Evolutionary conservation across 306 rosid genomes (phyloP).

Genomic region (Gastrolobium villosum): DNA sequence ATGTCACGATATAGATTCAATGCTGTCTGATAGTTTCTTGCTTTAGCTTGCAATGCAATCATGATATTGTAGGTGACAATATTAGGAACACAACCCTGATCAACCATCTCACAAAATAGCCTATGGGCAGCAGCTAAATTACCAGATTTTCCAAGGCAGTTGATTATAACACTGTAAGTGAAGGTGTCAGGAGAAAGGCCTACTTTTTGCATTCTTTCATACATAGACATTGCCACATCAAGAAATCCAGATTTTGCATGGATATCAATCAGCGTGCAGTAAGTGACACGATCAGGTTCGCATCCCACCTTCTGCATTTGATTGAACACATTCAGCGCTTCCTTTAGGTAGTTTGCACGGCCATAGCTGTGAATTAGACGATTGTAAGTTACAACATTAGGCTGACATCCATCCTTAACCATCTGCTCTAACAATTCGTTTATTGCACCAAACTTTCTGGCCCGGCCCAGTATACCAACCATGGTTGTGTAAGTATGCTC

Average conservation of each 20-base stretch:
- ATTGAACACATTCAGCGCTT: constrained; percentile 79
- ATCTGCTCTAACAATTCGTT: constrained; percentile 80
- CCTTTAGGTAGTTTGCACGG: constrained; percentile 89
- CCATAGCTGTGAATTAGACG: constrained; percentile 94
- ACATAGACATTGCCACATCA: constrained; percentile 84
- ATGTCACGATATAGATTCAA: constrained; percentile 81
- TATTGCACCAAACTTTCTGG: constrained; percentile 82
- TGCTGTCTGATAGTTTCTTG: constrained; percentile 86
- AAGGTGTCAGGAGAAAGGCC: constrained; percentile 96
- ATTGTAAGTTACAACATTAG: constrained; percentile 94
- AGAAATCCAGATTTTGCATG: constrained; percentile 95
- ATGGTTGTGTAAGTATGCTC: constrained; percentile 93
- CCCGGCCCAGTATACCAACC: constrained; percentile 97
- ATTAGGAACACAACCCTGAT: constrained; percentile 90
- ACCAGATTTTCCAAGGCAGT: constrained; percentile 96
- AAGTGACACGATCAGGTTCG: constrained; percentile 94
- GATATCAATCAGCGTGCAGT: constrained; percentile 95
- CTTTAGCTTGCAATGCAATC: constrained; percentile 96
- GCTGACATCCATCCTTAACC: constrained; percentile 86
- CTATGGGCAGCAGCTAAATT: constrained; percentile 82
- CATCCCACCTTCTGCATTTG: constrained; percentile 84
- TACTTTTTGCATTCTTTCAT: constrained; percentile 85
- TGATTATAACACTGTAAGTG: constrained; percentile 95
- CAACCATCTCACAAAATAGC: constrained; percentile 86
- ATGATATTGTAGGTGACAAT: constrained; percentile 93